A percentile compares a stretch with the other conserved stretches of the same genome.
These are phyloP conservation scores for Ogataea glucozyma DNA, from an alignment of 805 yeast species.

Conservation along the genomic window DNA sequence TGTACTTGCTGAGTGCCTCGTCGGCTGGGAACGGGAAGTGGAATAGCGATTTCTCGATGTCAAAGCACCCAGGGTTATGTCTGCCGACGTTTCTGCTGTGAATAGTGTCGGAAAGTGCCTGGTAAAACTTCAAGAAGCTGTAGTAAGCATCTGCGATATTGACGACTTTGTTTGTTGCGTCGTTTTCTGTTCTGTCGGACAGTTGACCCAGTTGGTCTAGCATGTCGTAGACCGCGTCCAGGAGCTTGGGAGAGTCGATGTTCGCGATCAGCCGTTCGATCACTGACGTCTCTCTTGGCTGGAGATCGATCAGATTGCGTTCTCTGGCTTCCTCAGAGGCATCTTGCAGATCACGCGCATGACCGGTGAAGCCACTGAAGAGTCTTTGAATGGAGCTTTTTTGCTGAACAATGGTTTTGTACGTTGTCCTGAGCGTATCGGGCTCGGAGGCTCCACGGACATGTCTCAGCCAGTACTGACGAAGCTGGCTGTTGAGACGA, in stretches of 20 bases:
- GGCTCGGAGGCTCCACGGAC: too few relatives aligned
- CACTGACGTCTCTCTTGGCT: not conserved
- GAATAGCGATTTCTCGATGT: not conserved
- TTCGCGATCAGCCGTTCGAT: not conserved
- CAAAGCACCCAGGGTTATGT: not conserved
- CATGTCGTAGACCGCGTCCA: not conserved
- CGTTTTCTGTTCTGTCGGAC: not conserved
- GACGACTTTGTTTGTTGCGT: not conserved
- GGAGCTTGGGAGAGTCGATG: not conserved
- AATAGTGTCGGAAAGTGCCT: slow-evolving; percentile 1
- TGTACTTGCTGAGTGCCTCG: too few relatives aligned
- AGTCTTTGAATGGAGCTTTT: not conserved
- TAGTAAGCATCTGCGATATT: not conserved
- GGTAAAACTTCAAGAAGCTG: slow-evolving; percentile 3
- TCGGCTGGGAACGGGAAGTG: slow-evolving; percentile 1
- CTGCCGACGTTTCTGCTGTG: not conserved
- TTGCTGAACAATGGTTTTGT: not conserved
- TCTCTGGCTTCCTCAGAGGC: not conserved
- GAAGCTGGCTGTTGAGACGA: too few relatives aligned
- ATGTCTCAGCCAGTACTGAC: too few relatives aligned
- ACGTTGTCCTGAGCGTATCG: slow-evolving; percentile 1
- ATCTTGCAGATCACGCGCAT: too few relatives aligned
- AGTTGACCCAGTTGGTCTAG: not conserved
- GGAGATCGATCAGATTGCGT: too few relatives aligned
- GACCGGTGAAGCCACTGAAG: not conserved